Base-by-base conservation (phyloP, 169 alveolate genomes). In the Eimeria praecox region DNA sequence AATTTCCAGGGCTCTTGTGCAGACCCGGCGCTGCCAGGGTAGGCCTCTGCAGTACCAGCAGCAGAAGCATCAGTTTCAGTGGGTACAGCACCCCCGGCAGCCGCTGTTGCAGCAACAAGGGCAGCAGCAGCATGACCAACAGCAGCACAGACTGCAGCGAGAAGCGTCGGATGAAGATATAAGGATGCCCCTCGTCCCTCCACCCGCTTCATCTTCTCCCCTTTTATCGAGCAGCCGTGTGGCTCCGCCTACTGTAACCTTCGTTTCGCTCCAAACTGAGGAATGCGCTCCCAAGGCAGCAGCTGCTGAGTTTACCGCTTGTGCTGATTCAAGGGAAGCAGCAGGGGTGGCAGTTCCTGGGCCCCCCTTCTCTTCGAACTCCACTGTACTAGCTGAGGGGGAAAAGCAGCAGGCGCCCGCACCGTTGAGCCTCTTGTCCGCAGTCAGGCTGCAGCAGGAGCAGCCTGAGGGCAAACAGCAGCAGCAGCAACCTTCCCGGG, bases 131-230 rank as follows among this genome's bases (percentile, higher is more conserved):
- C 91, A 1, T 30, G 59, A 30, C 24, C 92, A 52, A 30, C 54
- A 49, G 92, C 92, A 85, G 78, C 92, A 54, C 20, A 24, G 77
- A 33, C 56, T 85, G 78, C 92, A 56, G 49, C 78, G 92, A 22
- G 92, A 85, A 24, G 59, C 92, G 24, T 52, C 92, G 33, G 92
- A 85, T 56, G 92, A 85, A 52, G 92, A 85, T 56, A 49, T 85
- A 10, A 85, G 92, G 52, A 85, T 85, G 92, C 92, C 92, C 24
- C 77, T 85, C 5, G 92, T 85, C 12, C 92, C 92, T 24, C 92
- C 92, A 16, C 92, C 92, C 22, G 78, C 77, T 4, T 54, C 92
- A 16, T 42, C 64, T 24, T 85, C 92, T 54, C 92, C 92, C 56
- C 75, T 85, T 6, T 66, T 85, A 33, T 54, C 77, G 38, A 30